A percentile compares a stretch with the other conserved stretches of the same genome.
phyloP scores from a whole-genome alignment of 2,329 filamentous ascomycete genomes.

The Neofusicoccum cordaticola region DNA sequence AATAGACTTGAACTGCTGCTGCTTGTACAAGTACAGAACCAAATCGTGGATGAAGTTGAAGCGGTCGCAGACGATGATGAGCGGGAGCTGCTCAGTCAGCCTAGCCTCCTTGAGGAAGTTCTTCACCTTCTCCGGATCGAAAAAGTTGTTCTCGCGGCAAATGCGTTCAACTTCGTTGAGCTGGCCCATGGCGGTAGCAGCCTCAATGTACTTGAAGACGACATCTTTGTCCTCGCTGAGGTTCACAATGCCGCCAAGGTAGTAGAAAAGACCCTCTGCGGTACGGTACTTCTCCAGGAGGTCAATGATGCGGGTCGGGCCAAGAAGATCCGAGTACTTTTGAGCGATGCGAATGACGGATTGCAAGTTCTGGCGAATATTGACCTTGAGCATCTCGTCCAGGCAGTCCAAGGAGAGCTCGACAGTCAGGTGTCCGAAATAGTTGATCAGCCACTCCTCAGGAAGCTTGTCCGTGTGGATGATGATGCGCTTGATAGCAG shows the following conservation, averaged over 20 bases:
- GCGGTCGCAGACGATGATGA: slow-evolving; percentile 99
- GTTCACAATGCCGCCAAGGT: slow-evolving; percentile 96
- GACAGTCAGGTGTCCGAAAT: slow-evolving; percentile 91
- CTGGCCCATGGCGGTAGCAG: slow-evolving; percentile 89
- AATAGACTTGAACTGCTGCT: slow-evolving; percentile 98
- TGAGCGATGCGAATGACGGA: slow-evolving; percentile 93
- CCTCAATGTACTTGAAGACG: slow-evolving; percentile 99
- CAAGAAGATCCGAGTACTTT: slow-evolving; percentile 95
- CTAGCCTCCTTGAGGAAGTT: slow-evolving; percentile 98
- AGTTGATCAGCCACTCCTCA: slow-evolving; percentile 85
- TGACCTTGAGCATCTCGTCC: slow-evolving; percentile 92
- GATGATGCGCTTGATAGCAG: slow-evolving; percentile 83
- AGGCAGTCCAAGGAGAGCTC: slow-evolving; percentile 93
- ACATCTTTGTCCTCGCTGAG: slow-evolving; percentile 93
- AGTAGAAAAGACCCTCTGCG: slow-evolving; percentile 95
- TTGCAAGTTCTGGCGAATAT: slow-evolving; percentile 96
- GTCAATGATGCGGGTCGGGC: slow-evolving; percentile 82
- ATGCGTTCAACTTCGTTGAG: slow-evolving; percentile 96
- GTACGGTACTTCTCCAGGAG: slow-evolving; percentile 98
- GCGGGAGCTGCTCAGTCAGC: slow-evolving; percentile 84
- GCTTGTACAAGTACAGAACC: slow-evolving; percentile 95
- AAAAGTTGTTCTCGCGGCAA: slow-evolving; percentile 84
- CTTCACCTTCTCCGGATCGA: slow-evolving; percentile 94
- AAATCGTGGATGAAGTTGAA: slow-evolving; percentile 98
- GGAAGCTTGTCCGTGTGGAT: slow-evolving; percentile 84